phyloP scores from a whole-genome alignment of 108 stramenopile species.

The Bacterosira constricta region DNA sequence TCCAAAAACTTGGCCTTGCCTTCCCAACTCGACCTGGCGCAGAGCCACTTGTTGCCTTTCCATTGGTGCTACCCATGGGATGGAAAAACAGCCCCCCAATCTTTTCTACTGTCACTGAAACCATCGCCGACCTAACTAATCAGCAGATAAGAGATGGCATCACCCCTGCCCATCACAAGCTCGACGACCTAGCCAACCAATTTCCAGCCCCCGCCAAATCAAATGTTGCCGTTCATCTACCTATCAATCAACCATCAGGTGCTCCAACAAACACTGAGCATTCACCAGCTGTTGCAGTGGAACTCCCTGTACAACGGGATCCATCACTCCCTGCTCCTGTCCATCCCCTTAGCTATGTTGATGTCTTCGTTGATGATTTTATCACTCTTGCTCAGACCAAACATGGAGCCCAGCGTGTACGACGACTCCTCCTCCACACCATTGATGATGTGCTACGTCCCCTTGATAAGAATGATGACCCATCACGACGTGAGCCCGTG shows the following conservation, averaged over 20 bases:
- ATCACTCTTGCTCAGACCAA: too few relatives aligned
- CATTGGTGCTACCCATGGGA: background rate
- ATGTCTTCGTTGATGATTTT: constrained; percentile 21
- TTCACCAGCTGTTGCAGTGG: too few relatives aligned
- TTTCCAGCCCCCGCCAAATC: background rate
- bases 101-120: constrained; percentile 4
- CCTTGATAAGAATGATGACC: constrained; percentile 10
- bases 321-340: background rate
- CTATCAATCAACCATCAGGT: background rate
- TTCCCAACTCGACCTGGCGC: background rate
- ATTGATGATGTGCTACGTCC: constrained; percentile 39
- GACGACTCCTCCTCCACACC: too few relatives aligned
- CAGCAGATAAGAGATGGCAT: background rate
- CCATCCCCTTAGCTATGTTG: background rate
- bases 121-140: background rate
- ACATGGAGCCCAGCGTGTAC: too few relatives aligned
- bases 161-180: background rate
- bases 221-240: background rate
- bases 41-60: constrained; percentile 13
- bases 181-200: background rate
- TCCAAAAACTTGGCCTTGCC: constrained; percentile 7
- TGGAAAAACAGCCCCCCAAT: constrained; percentile 11
- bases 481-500: constrained; percentile 18
- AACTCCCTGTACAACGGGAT: background rate
- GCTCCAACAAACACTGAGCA: too few relatives aligned